Percentiles rank a stretch among this genome's conserved stretches.
phyloP scores from a whole-genome alignment of 169 alveolate species.

The Cryptosporidium parvum region DNA sequence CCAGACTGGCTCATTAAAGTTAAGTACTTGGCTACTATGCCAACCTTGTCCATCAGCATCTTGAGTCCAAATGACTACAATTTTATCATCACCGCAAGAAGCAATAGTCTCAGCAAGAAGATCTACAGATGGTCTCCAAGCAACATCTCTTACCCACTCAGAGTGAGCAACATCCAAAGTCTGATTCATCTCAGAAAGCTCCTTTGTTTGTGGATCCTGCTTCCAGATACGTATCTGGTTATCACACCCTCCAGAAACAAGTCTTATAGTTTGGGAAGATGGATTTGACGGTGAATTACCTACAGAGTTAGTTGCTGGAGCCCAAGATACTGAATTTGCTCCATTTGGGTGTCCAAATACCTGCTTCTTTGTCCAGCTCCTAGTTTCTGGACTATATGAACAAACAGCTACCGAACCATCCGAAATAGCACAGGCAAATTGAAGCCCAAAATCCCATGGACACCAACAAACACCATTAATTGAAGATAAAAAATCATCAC shows the following conservation, averaged over 20 bases:
- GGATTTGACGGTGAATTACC: slow-evolving; percentile 71
- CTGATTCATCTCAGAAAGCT: slow-evolving; percentile 77
- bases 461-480: slow-evolving; percentile 85
- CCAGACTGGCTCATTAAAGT: slow-evolving; percentile 81
- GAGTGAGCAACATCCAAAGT: slow-evolving; percentile 80
- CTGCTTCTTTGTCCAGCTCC: slow-evolving; percentile 81
- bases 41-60: slow-evolving; percentile 79
- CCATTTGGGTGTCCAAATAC: slow-evolving; percentile 86
- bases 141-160: slow-evolving; percentile 91
- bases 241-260: slow-evolving; percentile 90
- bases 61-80: slow-evolving; percentile 81
- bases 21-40: slow-evolving; percentile 77
- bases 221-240: slow-evolving; percentile 86
- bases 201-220: slow-evolving; percentile 81
- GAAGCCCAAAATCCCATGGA: slow-evolving; percentile 88
- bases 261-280: slow-evolving; percentile 78
- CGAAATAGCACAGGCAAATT: slow-evolving; percentile 84
- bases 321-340: slow-evolving; percentile 86
- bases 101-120: slow-evolving; percentile 82
- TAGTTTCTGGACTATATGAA: slow-evolving; percentile 76
- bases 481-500: slow-evolving; percentile 83
- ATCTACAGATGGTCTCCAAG: slow-evolving; percentile 88
- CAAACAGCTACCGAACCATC: slow-evolving; percentile 83
- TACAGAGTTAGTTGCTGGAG: slow-evolving; percentile 80
- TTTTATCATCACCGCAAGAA: slow-evolving; percentile 84